These are phyloP conservation scores for Rhizopus arrhizus DNA, from an alignment of 371 early-diverging fungal genomes.

Conservation along the genomic window DNA sequence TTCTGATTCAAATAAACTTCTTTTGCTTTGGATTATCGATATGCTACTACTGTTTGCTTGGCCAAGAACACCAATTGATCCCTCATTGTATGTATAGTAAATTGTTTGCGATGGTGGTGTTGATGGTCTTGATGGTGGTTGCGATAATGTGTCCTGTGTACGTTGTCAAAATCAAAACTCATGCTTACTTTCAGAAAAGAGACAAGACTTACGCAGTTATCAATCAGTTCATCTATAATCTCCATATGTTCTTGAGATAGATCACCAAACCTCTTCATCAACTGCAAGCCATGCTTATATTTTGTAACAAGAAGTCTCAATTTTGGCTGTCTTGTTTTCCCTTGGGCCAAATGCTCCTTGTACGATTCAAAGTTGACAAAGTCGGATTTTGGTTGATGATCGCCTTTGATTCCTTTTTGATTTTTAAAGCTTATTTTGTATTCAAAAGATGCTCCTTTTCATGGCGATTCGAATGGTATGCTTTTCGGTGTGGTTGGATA, in stretches of 20 bases:
- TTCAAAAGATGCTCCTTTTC: no score
- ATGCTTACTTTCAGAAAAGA: slow-evolving; percentile 11
- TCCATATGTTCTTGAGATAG: slow-evolving; percentile 1
- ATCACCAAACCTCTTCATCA: background rate
- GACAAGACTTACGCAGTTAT: slow-evolving; percentile 10
- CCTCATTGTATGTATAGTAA: slow-evolving; percentile 18
- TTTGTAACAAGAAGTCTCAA: no score
- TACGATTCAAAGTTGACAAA: no score
- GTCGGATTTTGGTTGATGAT: no score
- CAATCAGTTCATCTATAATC: slow-evolving; percentile 1
- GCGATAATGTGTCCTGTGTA: slow-evolving; percentile 2
- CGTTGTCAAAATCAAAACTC: slow-evolving; percentile 5
- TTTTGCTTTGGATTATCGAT: slow-evolving; percentile 8
- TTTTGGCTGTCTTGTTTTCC: no score
- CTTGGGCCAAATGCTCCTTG: no score
- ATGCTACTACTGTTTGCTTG: slow-evolving; percentile 1
- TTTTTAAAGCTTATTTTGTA: no score
- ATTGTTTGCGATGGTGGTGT: slow-evolving; percentile 3
- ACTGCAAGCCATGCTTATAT: background rate
- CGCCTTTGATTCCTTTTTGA: no score
- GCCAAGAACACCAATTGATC: slow-evolving; percentile 7
- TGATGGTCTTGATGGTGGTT: slow-evolving; percentile 7
- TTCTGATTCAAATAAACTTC: slow-evolving; percentile 12
- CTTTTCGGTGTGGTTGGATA: no score
- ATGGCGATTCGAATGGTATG: no score